Evolutionary conservation across 345 rosid genomes (phyloP).

Genomic region (Cardiospermum halicacabum): DNA sequence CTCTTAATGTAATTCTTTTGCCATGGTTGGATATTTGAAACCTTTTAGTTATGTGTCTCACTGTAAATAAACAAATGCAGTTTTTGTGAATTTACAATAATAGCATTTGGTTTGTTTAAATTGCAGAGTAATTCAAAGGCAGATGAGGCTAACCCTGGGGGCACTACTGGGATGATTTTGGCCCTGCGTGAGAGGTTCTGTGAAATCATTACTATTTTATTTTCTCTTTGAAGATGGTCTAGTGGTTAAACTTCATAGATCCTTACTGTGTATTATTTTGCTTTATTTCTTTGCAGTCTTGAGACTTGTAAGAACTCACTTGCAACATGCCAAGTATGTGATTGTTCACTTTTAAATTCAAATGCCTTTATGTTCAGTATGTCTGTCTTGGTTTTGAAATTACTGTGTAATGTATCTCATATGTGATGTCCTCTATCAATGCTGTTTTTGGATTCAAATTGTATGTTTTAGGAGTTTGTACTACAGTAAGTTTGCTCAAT

Average conservation of each 20-base stretch:
- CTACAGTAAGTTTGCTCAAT: too few species aligned
- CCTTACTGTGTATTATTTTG: constrained; percentile 6
- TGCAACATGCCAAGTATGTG: constrained; percentile 68
- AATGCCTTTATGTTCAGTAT: background rate
- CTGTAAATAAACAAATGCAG: background rate
- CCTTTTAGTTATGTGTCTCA: background rate
- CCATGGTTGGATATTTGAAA: background rate
- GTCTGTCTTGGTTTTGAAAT: background rate
- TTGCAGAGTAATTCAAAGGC: constrained; percentile 51
- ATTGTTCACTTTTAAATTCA: constrained; percentile 2
- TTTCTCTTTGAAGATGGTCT: background rate
- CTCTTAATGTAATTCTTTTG: background rate
- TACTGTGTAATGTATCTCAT: background rate
- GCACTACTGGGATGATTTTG: constrained; percentile 76
- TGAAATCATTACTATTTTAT: background rate
- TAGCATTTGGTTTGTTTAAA: background rate
- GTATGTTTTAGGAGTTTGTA: background rate
- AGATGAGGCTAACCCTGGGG: constrained; percentile 83
- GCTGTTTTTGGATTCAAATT: background rate
- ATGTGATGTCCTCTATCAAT: background rate
- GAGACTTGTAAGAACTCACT: constrained; percentile 70
- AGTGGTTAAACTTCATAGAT: background rate
- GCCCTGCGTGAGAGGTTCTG: constrained; percentile 80
- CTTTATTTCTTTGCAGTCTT: constrained; percentile 54
- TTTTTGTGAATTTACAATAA: background rate